Base-by-base conservation (phyloP, 2,329 filamentous ascomycete species). In the Pseudopyricularia javanii region DNA sequence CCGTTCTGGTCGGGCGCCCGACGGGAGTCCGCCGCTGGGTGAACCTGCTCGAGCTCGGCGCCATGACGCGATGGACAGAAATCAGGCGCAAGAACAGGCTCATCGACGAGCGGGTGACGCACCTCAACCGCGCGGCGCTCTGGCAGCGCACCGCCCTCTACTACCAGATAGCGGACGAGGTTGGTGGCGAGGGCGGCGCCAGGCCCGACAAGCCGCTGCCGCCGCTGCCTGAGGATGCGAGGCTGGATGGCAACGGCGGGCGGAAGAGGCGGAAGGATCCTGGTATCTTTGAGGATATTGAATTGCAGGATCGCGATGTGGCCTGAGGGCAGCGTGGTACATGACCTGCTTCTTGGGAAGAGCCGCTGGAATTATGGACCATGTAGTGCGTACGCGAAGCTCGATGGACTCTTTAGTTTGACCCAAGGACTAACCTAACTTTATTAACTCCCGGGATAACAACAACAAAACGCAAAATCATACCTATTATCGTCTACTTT, bases 1-100 rank as follows among this genome's bases (percentile, higher is more conserved):
- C 86, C 1, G 73, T 83, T 28, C 78, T 89, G 57, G 79, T 88
- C 62, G 85, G 86, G 12, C 85, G 86, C 61, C 85, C 86, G 12
- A 80, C 78, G 47, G 79, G 83, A 48, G 83, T 81, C 64, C 79
- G 77, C 60, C 75, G 86, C 50, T 75, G 82, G 55, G 81, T 90
- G 74, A 88, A 80, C 62, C 64, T 88, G 24, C 69, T 91, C 15
- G 86, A 91, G 64, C 68, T 87, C 54, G 86, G 86, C 0, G 68
- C 70, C 34, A 70, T 85, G 72, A 84, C 77, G 50, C 72, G 86
- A 40, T 91, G 84, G 82, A 85, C 79, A 24, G 85, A 89, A 65
- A 88, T 91, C 55, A 72, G 79, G 55, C 74, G 68, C 58, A 77
- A 74, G 61, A 84, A 84, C 59, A 70, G 69, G 47, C 67, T 84